Evolutionary conservation across 495 filamentous ascomycete species (phyloP).

Genomic region (Aspergillus incahuasiensis): DNA sequence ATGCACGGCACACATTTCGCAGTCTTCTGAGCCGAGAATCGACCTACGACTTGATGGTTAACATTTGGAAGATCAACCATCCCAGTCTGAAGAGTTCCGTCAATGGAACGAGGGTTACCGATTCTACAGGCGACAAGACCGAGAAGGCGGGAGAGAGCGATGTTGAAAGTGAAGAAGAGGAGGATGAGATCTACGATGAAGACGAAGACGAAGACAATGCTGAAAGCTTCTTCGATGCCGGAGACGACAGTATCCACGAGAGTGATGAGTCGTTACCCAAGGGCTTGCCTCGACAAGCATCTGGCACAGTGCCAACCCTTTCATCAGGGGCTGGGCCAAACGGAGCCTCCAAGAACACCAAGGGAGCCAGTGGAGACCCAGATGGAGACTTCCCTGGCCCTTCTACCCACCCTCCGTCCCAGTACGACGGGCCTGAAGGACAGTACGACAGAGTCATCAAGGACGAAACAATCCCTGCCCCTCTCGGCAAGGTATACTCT

Average conservation of each 20-base stretch:
- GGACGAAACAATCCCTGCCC: slow-evolving; percentile 82
- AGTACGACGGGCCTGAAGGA: slow-evolving; percentile 66
- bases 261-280: slow-evolving; percentile 54
- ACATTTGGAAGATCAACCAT: slow-evolving; percentile 96
- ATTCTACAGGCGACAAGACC: slow-evolving; percentile 81
- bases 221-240: slow-evolving; percentile 56
- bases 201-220: slow-evolving; percentile 58
- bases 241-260: slow-evolving; percentile 56
- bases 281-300: slow-evolving; percentile 60
- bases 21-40: slow-evolving; percentile 92
- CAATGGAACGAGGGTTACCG: slow-evolving; percentile 77
- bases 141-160: slow-evolving; percentile 71
- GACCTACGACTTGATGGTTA: slow-evolving; percentile 93
- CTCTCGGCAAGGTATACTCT: slow-evolving; percentile 87
- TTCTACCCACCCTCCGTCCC: slow-evolving; percentile 73
- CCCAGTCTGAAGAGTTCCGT: slow-evolving; percentile 82
- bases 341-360: slow-evolving; percentile 48
- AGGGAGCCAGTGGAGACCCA: slow-evolving; percentile 39
- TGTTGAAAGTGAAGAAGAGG: slow-evolving; percentile 59
- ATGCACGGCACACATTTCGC: slow-evolving; percentile 92
- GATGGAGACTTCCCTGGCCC: slow-evolving; percentile 79
- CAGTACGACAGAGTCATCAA: slow-evolving; percentile 83
- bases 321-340: slow-evolving; percentile 28
- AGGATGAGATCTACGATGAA: slow-evolving; percentile 74
- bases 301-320: slow-evolving; percentile 49